These are phyloP conservation scores for Yamadazyma blattariae DNA, from an alignment of 1,139 yeast species.

Conservation along the genomic window DNA sequence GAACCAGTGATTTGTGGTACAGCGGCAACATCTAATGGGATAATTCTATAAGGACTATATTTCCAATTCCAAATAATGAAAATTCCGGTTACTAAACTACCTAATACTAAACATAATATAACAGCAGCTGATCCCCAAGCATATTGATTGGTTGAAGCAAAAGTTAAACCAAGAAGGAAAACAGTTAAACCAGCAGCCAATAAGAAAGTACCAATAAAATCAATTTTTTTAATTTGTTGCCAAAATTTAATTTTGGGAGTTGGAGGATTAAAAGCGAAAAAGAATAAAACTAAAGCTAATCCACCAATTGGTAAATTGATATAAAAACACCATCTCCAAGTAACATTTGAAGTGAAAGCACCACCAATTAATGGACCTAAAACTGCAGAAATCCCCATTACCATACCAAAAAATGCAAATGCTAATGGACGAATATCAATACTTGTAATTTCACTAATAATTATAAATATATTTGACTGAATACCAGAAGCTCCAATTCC, in stretches of 20 bases:
- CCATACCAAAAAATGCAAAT: slow-evolving; percentile 42
- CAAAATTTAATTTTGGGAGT: slow-evolving; percentile 18
- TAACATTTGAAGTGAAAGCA: slow-evolving; percentile 39
- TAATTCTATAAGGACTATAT: slow-evolving; percentile 24
- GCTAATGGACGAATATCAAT: slow-evolving; percentile 26
- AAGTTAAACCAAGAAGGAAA: slow-evolving; percentile 38
- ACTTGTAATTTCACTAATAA: slow-evolving; percentile 27
- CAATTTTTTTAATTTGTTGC: slow-evolving; percentile 40
- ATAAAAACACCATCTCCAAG: slow-evolving; percentile 81
- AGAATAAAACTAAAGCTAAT: slow-evolving; percentile 24
- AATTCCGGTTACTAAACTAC: slow-evolving; percentile 25
- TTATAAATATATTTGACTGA: slow-evolving; percentile 24
- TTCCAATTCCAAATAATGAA: slow-evolving; percentile 28
- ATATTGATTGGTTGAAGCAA: slow-evolving; percentile 45
- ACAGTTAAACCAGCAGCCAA: slow-evolving; percentile 41
- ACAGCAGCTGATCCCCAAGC: slow-evolving; percentile 50
- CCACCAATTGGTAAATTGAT: slow-evolving; percentile 45
- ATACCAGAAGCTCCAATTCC: slow-evolving; percentile 38
- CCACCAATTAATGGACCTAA: slow-evolving; percentile 58
- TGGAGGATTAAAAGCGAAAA: slow-evolving; percentile 33
- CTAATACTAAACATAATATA: slow-evolving; percentile 46
- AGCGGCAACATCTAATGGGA: slow-evolving; percentile 25
- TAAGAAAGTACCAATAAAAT: slow-evolving; percentile 47
- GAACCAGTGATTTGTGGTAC: slow-evolving; percentile 23
- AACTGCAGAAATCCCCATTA: slow-evolving; percentile 44